These are phyloP conservation scores for Aspergillus texensis DNA, from an alignment of 2,329 filamentous ascomycete species.

Conservation along the genomic window DNA sequence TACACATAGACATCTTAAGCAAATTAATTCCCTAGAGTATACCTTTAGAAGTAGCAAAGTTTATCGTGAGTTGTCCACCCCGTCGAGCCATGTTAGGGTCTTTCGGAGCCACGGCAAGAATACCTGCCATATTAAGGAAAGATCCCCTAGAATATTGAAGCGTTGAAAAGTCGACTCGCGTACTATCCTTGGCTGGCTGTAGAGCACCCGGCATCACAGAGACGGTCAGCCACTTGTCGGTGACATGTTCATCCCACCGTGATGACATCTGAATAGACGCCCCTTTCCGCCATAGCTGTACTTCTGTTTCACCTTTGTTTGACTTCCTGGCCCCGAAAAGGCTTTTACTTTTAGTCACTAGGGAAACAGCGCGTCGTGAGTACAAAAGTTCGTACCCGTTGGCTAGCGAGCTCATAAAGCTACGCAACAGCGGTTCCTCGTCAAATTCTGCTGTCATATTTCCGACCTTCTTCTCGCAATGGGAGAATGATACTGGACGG, in stretches of 20 bases:
- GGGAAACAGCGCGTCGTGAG: slow-evolving; percentile 28
- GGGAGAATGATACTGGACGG: slow-evolving; percentile 29
- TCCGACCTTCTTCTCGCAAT: slow-evolving; percentile 30
- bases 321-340: slow-evolving; percentile 27
- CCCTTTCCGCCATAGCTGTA: slow-evolving; percentile 34
- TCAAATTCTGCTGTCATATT: slow-evolving; percentile 25
- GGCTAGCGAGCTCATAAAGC: slow-evolving; percentile 33
- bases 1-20: no score
- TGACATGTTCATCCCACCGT: slow-evolving; percentile 30
- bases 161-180: slow-evolving; percentile 24
- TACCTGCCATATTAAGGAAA: slow-evolving; percentile 31
- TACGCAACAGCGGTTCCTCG: slow-evolving; percentile 19
- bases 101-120: slow-evolving; percentile 29
- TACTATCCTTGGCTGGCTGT: slow-evolving; percentile 24
- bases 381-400: slow-evolving; percentile 30
- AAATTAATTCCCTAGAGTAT: not conserved
- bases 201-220: slow-evolving; percentile 18
- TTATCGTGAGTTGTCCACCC: slow-evolving; percentile 28
- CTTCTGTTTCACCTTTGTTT: slow-evolving; percentile 29
- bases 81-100: slow-evolving; percentile 18
- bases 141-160: slow-evolving; percentile 27
- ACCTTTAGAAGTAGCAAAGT: slow-evolving; percentile 29
- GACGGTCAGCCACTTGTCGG: slow-evolving; percentile 34
- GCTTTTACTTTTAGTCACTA: slow-evolving; percentile 29
- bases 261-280: slow-evolving; percentile 27